A percentile compares a stretch with the other conserved stretches of the same genome.
Evolutionary conservation across 495 filamentous ascomycete genomes (phyloP).

Genomic region (Lepraria neglecta): DNA sequence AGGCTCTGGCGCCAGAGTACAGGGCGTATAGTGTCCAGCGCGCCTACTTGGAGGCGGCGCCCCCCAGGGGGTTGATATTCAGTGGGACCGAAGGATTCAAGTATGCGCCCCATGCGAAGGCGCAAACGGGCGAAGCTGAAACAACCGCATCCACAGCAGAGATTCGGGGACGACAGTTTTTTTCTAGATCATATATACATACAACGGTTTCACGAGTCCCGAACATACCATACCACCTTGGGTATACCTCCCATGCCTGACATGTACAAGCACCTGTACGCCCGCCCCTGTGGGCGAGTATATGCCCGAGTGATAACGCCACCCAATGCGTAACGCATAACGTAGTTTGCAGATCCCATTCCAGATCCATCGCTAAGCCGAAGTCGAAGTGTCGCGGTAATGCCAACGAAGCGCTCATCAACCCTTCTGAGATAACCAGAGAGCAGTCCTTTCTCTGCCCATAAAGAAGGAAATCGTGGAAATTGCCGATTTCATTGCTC

Average conservation of each 20-base stretch:
- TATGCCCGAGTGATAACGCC: slow-evolving; percentile 1
- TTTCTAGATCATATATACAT: slow-evolving; percentile 8
- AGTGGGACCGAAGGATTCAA: no score
- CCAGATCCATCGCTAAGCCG: neutral
- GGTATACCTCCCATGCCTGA: slow-evolving; percentile 1
- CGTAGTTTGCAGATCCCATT: no score
- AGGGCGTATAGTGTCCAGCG: no score
- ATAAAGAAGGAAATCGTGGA: neutral
- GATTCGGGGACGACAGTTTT: neutral
- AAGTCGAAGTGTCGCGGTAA: neutral
- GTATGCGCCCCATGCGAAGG: no score
- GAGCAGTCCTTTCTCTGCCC: neutral
- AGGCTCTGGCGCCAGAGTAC: no score
- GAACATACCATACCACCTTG: slow-evolving; percentile 11
- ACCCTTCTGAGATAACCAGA: neutral
- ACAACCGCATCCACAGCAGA: no score
- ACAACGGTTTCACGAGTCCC: neutral
- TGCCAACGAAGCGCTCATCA: neutral
- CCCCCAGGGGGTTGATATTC: no score
- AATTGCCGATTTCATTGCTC: slow-evolving; percentile 34
- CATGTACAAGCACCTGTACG: slow-evolving; percentile 7
- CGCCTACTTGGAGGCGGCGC: no score
- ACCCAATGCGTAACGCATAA: slow-evolving; percentile 12
- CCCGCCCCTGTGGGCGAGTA: neutral
- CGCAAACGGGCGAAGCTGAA: no score